Base-by-base conservation (phyloP, 768 basidiomycete genomes). In the Flagelloscypha sp. region DNA sequence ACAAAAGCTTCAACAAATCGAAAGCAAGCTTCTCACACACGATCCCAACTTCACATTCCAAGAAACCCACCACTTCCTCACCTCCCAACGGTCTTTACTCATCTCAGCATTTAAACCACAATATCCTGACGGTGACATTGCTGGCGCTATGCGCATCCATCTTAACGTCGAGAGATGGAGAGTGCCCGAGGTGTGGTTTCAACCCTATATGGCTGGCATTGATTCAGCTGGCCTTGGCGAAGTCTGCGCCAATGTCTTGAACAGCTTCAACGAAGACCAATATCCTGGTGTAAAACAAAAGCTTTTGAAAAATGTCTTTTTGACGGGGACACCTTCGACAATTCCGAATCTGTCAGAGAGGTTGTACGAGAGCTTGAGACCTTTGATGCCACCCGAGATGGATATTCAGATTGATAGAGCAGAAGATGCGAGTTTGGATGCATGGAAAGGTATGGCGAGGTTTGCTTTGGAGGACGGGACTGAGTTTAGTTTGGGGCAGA, bases 171-270 rank as follows among this genome's bases (percentile, higher is more conserved):
- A 98, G 62, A 68, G 90, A 25, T 88, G 85, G 70, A 70, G 93
- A 24, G 89, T 85, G 6, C 86, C 84, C 44, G 95, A 98, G 59
- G 76, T 88, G 1, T 90, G 83, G 68, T 95, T 94, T 61, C 80
- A 85, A 18, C 94, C 94, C 0, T 66, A 65, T n/a, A 92, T 95
- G 76, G 93, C 88, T 2, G 94, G 95, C 2, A 68, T 94, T 12
- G 95, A 98, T 55, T 87, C 82, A 9, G 94, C 95, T 0, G 95
- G 95, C 0, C 58, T 99, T 7, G 84, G 82, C n/a, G 95, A 99
- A 57, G 77, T 97, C 3, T 60, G 92, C 12, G 89, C 87, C 48
- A 84, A 76, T 51, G 72, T 97, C 30, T 68, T 99, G 34, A 67
- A 73, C 28, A 63, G 80, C 34, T 89, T 90, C 59, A 57, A 69